These are phyloP conservation scores for Microbotryum intermedium DNA, from an alignment of 1,284 basidiomycete species.

Conservation along the genomic window DNA sequence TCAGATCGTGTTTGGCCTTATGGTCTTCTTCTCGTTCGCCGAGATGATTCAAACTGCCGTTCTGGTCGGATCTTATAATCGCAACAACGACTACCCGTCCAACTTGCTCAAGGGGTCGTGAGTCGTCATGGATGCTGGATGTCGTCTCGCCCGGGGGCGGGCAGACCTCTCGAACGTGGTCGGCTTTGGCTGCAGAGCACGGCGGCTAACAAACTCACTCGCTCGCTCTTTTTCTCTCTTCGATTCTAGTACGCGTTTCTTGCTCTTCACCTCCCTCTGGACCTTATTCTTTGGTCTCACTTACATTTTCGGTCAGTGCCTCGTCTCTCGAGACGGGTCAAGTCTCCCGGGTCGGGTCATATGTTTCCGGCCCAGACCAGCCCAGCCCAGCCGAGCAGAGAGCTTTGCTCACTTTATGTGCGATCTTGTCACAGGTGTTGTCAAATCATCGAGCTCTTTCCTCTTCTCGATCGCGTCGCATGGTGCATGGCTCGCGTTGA, in stretches of 20 bases:
- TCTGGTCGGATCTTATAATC: constrained; percentile 25
- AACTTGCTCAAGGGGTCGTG: constrained; percentile 7
- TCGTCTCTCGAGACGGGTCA: too few relatives aligned
- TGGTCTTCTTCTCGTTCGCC: constrained; percentile 30
- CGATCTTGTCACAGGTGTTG: constrained; percentile 14
- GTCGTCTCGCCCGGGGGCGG: too few relatives aligned
- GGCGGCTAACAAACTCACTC: not conserved
- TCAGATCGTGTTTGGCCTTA: constrained; percentile 23
- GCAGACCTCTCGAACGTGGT: not conserved
- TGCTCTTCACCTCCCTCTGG: constrained; percentile 31
- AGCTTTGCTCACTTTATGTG: not conserved
- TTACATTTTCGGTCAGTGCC: constrained; percentile 24
- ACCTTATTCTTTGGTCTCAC: constrained; percentile 24
- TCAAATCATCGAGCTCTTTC: constrained; percentile 24
- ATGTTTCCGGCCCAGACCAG: not conserved
- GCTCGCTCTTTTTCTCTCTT: not conserved
- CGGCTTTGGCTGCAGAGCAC: too few relatives aligned
- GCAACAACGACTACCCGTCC: constrained; percentile 18
- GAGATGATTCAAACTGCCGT: constrained; percentile 30
- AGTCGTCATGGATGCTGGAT: not conserved
- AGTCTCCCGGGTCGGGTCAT: not conserved
- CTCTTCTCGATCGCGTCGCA: constrained; percentile 31
- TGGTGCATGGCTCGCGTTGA: constrained; percentile 24
- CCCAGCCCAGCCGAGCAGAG: not conserved
- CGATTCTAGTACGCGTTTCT: constrained; percentile 21